Evolutionary conservation across 140 eudicot species (phyloP), one percentile per base, ranked within the genome.

Genomic region (Bidens hawaiensis): DNA sequence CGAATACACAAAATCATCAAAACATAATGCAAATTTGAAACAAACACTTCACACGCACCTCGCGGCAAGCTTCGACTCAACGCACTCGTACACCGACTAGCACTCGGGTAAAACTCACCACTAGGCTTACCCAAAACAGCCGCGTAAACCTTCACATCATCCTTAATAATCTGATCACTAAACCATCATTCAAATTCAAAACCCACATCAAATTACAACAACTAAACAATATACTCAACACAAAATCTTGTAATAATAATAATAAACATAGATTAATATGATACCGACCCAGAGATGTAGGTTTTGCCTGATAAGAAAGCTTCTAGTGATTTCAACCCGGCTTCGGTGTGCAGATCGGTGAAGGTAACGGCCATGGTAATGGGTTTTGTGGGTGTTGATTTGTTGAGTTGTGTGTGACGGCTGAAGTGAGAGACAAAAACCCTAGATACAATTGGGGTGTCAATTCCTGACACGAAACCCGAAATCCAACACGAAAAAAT

Each of bases 261-360:
- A 22, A 22, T 48, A 15, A 10, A 0, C 23, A 0, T 8, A 42
- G 64, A 18, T 22, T 4, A 5, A 56, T 8, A 25, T 11, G 56
- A 22, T 42, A 52, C 66, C 1, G 36, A 91, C 98, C 98, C 91
- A 4, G 89, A 84, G 76, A 87, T 78, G 72, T 68, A 84, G 16
- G 89, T 67, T 81, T 91, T 91, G 4, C 96, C 96, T 38, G 93
- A 48, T 24, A 91, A 85, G 58, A 48, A 76, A 1, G 73, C 85
- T 33, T 91, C 75, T 40, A 91, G 96, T 3, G 96, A 72, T 67
- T 87, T 87, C 31, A 91, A 82, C 26, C 98, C 96, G 3, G 93
- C 38, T 46, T 87, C 95, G 1, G 95, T 76, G 82, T 84, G 98
- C 31, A 91, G 95, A 91, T 91, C 91, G 67, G 88, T 34, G 83